phyloP scores from a whole-genome alignment of 2,329 filamentous ascomycete genomes.

The Scedosporium apiospermum region DNA sequence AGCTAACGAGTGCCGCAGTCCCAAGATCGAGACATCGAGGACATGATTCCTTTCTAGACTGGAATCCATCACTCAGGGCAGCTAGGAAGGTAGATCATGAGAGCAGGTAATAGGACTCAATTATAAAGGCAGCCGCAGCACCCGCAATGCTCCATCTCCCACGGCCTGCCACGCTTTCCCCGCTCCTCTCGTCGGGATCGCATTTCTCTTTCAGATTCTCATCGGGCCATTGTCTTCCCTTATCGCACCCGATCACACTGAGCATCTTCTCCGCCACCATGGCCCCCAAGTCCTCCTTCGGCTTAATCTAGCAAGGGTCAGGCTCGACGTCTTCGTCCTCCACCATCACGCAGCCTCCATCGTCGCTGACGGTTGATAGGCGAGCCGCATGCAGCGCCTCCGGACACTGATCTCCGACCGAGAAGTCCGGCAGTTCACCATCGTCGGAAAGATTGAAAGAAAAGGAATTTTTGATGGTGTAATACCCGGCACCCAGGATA shows the following conservation, averaged over 20 bases:
- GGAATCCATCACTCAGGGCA: too few relatives aligned
- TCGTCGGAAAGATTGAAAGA: background rate
- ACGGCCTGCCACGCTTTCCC: background rate
- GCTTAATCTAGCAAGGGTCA: background rate
- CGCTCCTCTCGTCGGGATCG: background rate
- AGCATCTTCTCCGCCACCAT: conserved; percentile 1
- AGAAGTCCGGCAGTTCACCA: background rate
- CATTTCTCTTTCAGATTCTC: conserved; percentile 33
- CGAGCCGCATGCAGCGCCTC: background rate
- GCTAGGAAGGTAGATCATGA: background rate
- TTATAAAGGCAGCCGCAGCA: background rate
- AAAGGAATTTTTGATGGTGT: background rate
- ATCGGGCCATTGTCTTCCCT: background rate
- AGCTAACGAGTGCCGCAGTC: too few relatives aligned
- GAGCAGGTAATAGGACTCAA: background rate
- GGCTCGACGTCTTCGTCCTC: background rate
- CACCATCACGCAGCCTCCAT: background rate
- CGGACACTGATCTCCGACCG: background rate
- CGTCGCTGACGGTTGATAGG: background rate
- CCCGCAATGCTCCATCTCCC: background rate
- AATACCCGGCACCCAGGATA: background rate
- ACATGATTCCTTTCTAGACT: too few relatives aligned
- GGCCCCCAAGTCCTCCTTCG: background rate
- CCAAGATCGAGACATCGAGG: too few relatives aligned
- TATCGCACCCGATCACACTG: background rate